Evolutionary conservation across 1,139 yeast species (phyloP), one percentile per base, ranked within the genome.

Genomic region (Taphrina flavorubra): DNA sequence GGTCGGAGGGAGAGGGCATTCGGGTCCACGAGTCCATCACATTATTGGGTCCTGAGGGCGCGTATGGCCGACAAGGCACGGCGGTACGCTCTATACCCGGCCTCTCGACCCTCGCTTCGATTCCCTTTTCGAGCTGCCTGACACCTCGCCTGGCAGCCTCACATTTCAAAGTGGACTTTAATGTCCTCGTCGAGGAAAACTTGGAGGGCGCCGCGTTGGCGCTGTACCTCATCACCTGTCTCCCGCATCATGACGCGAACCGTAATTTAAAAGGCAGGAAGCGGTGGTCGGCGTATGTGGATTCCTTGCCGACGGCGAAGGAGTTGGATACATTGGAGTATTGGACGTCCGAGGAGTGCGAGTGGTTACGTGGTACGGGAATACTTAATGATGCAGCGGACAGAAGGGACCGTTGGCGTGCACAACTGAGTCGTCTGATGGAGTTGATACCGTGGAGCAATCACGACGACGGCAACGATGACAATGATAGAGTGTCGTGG

Each of bases 301-400:
- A 80, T 37, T 76, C 83, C n/a, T 80, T 91, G 36, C 96, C 97
- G 0, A 71, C 76, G 1, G 79, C 84, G 14, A 13, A 36, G 2
- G 7, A 16, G 5, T 81, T 85, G 37, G 82, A 82, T 47, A 81
- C 87, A 6, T 95, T 96, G 0, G 83, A 85, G 68, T 85, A 84
- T 70, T 90, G 92, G 90, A 77, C 78, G 16, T 77, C 81, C 0
- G 78, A 78, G 6, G 89, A 88, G 59, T 80, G 84, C 71, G 76
- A 78, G 1, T 77, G 82, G 67, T 77, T 91, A 8, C 79, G 81
- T 59, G 95, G 92, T 0, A 87, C 96, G 0, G 89, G 87, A 74
- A 76, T 85, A 5, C 65, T 53, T 25, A 72, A 77, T 46, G 65
- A 69, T 13, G 66, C 69, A 14, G 67, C 68, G 68, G 84, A 74